Conservation (phyloP, 208 protist genomes). For the Trypanosoma boissoni region DNA sequence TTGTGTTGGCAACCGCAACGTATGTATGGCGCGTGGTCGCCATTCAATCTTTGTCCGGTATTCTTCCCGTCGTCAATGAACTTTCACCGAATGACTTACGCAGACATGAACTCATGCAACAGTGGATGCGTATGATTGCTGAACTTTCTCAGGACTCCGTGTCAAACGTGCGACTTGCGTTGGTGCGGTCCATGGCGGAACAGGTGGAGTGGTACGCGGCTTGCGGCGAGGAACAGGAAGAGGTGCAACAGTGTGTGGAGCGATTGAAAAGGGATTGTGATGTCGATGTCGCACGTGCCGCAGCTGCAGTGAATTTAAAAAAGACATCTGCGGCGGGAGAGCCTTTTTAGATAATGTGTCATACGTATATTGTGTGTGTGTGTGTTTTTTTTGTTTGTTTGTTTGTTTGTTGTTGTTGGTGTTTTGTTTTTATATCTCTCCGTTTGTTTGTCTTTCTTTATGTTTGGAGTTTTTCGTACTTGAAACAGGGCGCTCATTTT, state of each 20-base stretch:
- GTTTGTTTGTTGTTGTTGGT: too few species aligned
- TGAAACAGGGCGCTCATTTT: too few species aligned
- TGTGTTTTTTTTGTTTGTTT: too few species aligned
- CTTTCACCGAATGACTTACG: slow-evolving; percentile 41
- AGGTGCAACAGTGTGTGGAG: slow-evolving; percentile 39
- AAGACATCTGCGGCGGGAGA: background rate
- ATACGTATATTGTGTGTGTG: too few species aligned
- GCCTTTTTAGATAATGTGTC: too few species aligned
- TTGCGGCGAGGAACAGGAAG: slow-evolving; percentile 14
- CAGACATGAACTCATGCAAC: slow-evolving; percentile 43
- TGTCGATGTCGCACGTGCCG: slow-evolving; percentile 42
- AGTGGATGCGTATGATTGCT: slow-evolving; percentile 42
- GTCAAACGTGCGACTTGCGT: slow-evolving; percentile 66
- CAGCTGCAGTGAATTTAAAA: background rate
- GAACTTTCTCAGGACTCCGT: slow-evolving; percentile 49
- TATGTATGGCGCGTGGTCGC: slow-evolving; percentile 58
- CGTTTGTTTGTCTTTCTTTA: too few species aligned
- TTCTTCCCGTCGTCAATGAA: slow-evolving; percentile 49
- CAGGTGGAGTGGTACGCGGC: slow-evolving; percentile 47
- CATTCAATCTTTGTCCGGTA: slow-evolving; percentile 48
- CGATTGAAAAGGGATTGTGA: slow-evolving; percentile 48
- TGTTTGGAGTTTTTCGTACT: too few species aligned
- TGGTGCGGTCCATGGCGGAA: slow-evolving; percentile 38
- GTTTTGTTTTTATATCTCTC: too few species aligned
- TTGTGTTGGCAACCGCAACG: slow-evolving; percentile 22